phyloP scores from a whole-genome alignment of 192 early-diverging fungal species.

The Mortierella hygrophila region DNA sequence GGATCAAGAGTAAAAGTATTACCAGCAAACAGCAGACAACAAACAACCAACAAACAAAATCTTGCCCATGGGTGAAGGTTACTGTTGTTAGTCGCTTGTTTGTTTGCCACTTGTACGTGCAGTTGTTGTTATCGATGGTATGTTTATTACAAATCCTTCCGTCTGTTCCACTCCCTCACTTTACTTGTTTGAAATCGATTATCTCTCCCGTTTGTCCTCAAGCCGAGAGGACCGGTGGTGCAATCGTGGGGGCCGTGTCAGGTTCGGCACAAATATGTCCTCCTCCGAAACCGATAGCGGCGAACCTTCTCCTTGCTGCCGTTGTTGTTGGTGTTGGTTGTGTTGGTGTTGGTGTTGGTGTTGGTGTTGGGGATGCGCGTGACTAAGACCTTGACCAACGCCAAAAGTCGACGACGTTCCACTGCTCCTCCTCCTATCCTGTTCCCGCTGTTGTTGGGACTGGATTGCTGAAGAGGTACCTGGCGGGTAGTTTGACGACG shows the following conservation, averaged over 20 bases:
- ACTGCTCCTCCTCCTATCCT: neutral
- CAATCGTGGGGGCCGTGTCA: slow-evolving; percentile 30
- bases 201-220: slow-evolving; percentile 13
- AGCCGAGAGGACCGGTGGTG: slow-evolving; percentile 34
- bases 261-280: slow-evolving; percentile 26
- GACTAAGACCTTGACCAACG: neutral
- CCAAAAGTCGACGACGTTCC: neutral
- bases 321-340: neutral
- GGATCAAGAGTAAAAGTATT: too few relatives aligned
- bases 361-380: neutral
- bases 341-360: neutral
- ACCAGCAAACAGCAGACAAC: too few relatives aligned
- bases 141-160: neutral
- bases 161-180: neutral
- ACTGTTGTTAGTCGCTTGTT: neutral
- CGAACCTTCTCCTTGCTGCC: neutral
- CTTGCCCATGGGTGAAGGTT: neutral
- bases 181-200: neutral
- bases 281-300: slow-evolving; percentile 15
- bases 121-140: too few relatives aligned
- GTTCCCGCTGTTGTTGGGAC: neutral
- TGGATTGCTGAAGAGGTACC: neutral
- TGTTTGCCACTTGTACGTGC: too few relatives aligned
- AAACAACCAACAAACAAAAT: neutral
- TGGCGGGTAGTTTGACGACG: neutral